Evolutionary conservation across 805 yeast species (phyloP), one percentile per base, ranked within the genome.

Genomic region (Wickerhamia fluorescens): DNA sequence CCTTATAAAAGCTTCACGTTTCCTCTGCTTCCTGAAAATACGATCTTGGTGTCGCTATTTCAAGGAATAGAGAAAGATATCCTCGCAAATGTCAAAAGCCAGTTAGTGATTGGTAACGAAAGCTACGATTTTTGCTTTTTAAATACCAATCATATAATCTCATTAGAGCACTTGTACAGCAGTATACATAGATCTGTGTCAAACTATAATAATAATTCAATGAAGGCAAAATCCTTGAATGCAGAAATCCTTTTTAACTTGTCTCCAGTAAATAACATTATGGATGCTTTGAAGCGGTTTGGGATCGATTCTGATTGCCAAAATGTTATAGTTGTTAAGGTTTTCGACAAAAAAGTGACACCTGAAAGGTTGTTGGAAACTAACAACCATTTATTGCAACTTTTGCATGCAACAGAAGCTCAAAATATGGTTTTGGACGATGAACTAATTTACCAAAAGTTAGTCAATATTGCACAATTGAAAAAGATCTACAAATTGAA

Each of bases 201-300:
- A 9, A 87, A 81, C 47, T 42, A 51, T 14, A 47, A 47, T 1
- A 58, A 61, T 20, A 71, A 61, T 9, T 62, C 53, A 13, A 63
- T 73, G 61, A 68, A 77, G 39, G 78, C 94, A 7, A 75, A 69
- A 40, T 68, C 76, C 1, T 41, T 84, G 18, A 81, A 82, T 45
- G 76, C 92, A 0, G 94, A 85, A 44, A 61, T 80, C 22, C 69
- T 83, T 14, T 71, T 78, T 44, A 71, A 76, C 34, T 56, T 85
- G 34, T 73, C 87, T 2, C 85, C 89, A 2, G 67, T 74, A 6
- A 77, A 75, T 41, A 82, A 80, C 46, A 77, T 79, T 22, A 67
- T 73, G 60, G 92, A 84, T 35, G 78, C 86, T 1, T 60, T 84
- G 37, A 72, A 68, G 38, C 64, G 71, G 41, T 81, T 82, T 54